These are phyloP conservation scores for Trypanosoma brucei DNA, from an alignment of 208 protist species.

Conservation along the genomic window DNA sequence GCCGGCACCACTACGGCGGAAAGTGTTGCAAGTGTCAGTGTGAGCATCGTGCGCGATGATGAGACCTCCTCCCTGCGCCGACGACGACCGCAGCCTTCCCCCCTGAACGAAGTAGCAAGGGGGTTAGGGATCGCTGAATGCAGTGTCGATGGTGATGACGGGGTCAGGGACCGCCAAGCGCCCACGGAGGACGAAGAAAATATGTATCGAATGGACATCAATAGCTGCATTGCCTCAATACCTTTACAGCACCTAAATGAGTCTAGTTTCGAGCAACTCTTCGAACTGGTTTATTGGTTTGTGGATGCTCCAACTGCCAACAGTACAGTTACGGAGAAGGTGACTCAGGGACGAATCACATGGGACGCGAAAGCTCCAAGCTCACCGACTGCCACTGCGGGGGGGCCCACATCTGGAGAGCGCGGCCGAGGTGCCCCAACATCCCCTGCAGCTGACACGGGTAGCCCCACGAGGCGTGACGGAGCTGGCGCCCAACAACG, in stretches of 20 bases:
- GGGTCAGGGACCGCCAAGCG: neutral
- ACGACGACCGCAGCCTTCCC: too few relatives aligned
- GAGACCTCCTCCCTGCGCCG: neutral
- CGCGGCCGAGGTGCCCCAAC: neutral
- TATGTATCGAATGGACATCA: neutral
- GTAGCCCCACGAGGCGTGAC: neutral
- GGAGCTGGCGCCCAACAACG: constrained; percentile 34
- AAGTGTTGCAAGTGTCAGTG: neutral
- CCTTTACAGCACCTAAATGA: constrained; percentile 52
- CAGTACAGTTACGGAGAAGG: constrained; percentile 28
- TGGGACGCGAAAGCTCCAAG: neutral
- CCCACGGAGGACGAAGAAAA: neutral
- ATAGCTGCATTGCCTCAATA: constrained; percentile 7
- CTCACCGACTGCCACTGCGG: neutral
- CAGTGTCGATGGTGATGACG: too few relatives aligned
- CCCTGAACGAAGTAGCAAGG: too few relatives aligned
- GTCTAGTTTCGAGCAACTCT: constrained; percentile 66
- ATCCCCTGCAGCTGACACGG: neutral
- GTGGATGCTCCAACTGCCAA: constrained; percentile 73
- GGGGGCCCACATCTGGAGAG: neutral
- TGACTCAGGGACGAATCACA: constrained; percentile 10
- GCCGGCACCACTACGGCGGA: neutral
- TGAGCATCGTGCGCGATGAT: neutral
- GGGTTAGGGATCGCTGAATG: too few relatives aligned
- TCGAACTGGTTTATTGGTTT: constrained; percentile 76